These are phyloP conservation scores for Veloporphyrellus conicus DNA, from an alignment of 1,284 basidiomycete genomes.

Conservation along the genomic window DNA sequence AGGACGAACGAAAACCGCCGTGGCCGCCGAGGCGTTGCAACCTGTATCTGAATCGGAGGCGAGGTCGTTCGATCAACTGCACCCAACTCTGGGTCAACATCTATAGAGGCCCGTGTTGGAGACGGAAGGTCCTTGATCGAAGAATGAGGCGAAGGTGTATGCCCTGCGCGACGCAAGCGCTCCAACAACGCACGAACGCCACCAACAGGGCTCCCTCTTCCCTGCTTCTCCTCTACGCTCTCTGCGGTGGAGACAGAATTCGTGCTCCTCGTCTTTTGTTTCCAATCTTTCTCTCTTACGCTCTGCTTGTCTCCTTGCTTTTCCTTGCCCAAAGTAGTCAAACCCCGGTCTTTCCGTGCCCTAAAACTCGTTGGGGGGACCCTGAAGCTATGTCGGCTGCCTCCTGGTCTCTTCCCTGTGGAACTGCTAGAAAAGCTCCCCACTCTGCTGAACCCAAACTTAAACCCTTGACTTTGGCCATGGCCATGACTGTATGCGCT, in stretches of 20 bases:
- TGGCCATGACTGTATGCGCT: slow-evolving; percentile 20
- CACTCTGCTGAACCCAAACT: slow-evolving; percentile 17
- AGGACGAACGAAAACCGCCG: slow-evolving; percentile 32
- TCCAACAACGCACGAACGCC: slow-evolving; percentile 29
- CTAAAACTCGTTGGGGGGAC: slow-evolving; percentile 29
- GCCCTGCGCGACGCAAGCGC: slow-evolving; percentile 25
- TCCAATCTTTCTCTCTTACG: slow-evolving; percentile 15
- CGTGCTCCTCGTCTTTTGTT: slow-evolving; percentile 13
- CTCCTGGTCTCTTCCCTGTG: slow-evolving; percentile 13
- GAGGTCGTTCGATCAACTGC: slow-evolving; percentile 7
- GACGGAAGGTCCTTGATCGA: slow-evolving; percentile 24
- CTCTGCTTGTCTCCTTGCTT: slow-evolving; percentile 16
- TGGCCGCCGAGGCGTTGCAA: slow-evolving; percentile 16
- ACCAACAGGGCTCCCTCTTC: slow-evolving; percentile 18
- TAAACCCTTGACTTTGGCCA: slow-evolving; percentile 16
- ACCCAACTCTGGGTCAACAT: slow-evolving; percentile 18
- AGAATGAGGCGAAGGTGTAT: slow-evolving; percentile 29
- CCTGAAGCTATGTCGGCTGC: slow-evolving; percentile 16
- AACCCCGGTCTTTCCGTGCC: slow-evolving; percentile 24
- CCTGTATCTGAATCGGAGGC: slow-evolving; percentile 17
- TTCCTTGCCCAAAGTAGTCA: slow-evolving; percentile 18
- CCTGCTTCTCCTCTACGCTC: slow-evolving; percentile 26
- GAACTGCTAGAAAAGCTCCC: slow-evolving; percentile 21
- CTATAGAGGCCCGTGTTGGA: slow-evolving; percentile 5
- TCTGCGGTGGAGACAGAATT: slow-evolving; percentile 17